phyloP scores from a whole-genome alignment of 2,329 filamentous ascomycete species.

The Neonectria punicea region DNA sequence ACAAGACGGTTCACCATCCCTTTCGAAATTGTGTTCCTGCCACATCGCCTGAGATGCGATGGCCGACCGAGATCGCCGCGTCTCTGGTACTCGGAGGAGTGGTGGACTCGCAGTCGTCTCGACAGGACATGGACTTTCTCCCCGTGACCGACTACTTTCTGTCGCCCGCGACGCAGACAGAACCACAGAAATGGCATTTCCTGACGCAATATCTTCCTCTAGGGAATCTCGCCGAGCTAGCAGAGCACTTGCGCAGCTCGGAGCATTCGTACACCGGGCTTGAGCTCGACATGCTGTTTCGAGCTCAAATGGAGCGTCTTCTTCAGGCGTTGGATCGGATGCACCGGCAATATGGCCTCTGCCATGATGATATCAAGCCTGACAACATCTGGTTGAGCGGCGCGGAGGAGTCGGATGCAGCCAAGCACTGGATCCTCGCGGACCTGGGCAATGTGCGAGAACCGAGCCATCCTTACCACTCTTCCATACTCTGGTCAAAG shows the following conservation, averaged over 20 bases:
- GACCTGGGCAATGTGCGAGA: conserved; percentile 48
- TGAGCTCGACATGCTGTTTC: conserved; percentile 45
- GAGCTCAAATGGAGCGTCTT: conserved; percentile 44
- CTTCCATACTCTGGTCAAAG: conserved; percentile 44
- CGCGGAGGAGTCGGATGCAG: conserved; percentile 7
- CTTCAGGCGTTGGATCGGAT: conserved; percentile 41
- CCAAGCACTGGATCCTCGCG: conserved; percentile 44
- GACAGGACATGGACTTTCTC: conserved; percentile 36
- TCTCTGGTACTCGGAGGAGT: conserved; percentile 44
- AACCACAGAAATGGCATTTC: conserved; percentile 41
- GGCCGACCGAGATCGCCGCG: conserved; percentile 48
- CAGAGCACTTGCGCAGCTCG: conserved; percentile 33
- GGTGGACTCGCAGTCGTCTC: background rate
- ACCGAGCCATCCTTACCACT: conserved; percentile 44
- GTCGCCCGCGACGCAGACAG: conserved; percentile 14
- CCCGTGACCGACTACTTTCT: conserved; percentile 47
- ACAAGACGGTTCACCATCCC: conserved; percentile 39
- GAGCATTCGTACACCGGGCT: conserved; percentile 26
- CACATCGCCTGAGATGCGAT: conserved; percentile 25
- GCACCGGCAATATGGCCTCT: conserved; percentile 40
- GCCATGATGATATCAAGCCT: conserved; percentile 49
- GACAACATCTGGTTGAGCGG: conserved; percentile 46
- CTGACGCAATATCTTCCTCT: conserved; percentile 42
- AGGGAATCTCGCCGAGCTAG: conserved; percentile 42
- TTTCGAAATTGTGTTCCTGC: conserved; percentile 47